Conservation (phyloP, 2,329 filamentous ascomycete genomes). For the Fusarium sp. region DNA sequence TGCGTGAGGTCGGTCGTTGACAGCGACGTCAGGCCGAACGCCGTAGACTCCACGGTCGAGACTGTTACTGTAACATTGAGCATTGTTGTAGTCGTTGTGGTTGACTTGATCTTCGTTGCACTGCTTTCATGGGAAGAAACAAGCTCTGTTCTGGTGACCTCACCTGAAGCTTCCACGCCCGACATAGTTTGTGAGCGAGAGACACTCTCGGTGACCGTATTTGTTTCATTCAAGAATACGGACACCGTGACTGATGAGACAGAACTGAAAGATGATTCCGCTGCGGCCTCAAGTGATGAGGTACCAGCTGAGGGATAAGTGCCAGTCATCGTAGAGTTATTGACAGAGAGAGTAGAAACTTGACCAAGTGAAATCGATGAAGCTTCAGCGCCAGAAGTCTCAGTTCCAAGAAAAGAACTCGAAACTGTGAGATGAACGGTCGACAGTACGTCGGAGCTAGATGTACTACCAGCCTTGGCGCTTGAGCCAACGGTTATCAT, state of each 20-base stretch:
- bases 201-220: neutral
- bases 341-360: neutral
- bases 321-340: constrained; percentile 2
- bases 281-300: neutral
- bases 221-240: neutral
- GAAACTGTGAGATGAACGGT: constrained; percentile 3
- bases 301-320: neutral
- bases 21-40: neutral
- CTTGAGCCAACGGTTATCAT: constrained; percentile 36
- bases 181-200: neutral
- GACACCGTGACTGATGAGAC: constrained; percentile 1
- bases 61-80: constrained; percentile 31
- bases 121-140: neutral
- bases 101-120: neutral
- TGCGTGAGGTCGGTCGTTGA: neutral
- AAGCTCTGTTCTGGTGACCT: neutral
- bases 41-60: neutral
- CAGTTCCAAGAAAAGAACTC: constrained; percentile 5
- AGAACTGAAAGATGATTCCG: neutral
- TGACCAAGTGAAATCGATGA: neutral
- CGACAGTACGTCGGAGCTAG: constrained; percentile 17
- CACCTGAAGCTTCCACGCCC: neutral
- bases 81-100: constrained; percentile 28
- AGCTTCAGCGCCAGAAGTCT: neutral
- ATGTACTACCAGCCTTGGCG: constrained; percentile 32